phyloP scores from a whole-genome alignment of 106 monocot species.

The Platanthera guangdongensis region DNA sequence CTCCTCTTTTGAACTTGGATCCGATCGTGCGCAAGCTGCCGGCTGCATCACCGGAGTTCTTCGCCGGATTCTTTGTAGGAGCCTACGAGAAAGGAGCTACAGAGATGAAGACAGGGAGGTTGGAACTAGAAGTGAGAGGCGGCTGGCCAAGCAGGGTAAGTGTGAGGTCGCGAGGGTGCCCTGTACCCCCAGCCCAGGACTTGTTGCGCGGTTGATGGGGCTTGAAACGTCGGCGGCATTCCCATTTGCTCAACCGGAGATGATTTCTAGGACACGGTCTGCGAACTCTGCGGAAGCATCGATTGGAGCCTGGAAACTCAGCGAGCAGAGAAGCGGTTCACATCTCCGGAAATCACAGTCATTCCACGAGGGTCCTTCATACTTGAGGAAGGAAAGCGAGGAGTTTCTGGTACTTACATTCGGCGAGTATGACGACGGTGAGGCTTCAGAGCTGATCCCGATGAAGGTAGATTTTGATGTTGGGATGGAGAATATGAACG shows the following conservation, averaged over 20 bases:
- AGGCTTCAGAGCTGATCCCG: background rate
- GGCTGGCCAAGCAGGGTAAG: background rate
- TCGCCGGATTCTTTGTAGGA: conserved; percentile 8
- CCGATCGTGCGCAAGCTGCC: background rate
- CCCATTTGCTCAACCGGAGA: background rate
- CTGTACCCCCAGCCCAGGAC: background rate
- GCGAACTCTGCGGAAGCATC: conserved; percentile 22
- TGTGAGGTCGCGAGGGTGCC: background rate
- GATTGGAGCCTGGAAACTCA: conserved; percentile 6
- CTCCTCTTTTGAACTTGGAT: conserved; percentile 8
- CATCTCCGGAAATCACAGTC: conserved; percentile 15
- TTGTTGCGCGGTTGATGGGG: conserved; percentile 43
- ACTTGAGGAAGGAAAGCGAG: conserved; percentile 44
- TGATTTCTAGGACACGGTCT: conserved; percentile 17
- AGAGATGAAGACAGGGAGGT: background rate
- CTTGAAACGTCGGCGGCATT: conserved; percentile 25
- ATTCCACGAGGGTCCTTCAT: conserved; percentile 36
- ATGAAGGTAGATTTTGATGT: background rate
- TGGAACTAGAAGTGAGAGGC: conserved; percentile 5
- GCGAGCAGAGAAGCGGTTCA: background rate
- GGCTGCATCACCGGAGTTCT: conserved; percentile 20
- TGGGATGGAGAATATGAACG: background rate
- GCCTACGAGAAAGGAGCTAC: background rate
- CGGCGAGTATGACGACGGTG: conserved; percentile 9
- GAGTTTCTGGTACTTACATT: conserved; percentile 66